Evolutionary conservation across 345 rosid genomes (phyloP).

Genomic region (Salix suchowensis): DNA sequence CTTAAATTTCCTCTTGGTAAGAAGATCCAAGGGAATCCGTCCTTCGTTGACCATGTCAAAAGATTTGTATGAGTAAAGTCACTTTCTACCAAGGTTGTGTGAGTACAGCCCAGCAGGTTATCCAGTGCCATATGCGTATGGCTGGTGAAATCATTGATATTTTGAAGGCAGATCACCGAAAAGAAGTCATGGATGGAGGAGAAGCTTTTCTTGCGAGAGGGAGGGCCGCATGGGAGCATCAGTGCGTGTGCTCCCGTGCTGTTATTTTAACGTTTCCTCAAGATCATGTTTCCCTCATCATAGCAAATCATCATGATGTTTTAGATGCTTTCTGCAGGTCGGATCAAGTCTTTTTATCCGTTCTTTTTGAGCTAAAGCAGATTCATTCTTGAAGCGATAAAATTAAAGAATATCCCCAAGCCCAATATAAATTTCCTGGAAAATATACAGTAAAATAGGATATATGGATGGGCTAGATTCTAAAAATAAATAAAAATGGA

Average conservation of each 20-base stretch:
- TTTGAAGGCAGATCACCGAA: neutral
- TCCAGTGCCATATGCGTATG: neutral
- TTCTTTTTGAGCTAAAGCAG: conserved; percentile 15
- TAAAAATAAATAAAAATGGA: no score
- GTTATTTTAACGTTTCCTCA: neutral
- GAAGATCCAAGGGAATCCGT: conserved; percentile 1
- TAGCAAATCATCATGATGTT: conserved; percentile 16
- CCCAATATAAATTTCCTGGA: no score
- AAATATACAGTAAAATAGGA: no score
- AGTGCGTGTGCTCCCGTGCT: conserved; percentile 1
- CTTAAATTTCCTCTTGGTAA: neutral
- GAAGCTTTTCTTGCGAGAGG: conserved; percentile 13
- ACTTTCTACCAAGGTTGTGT: conserved; percentile 13
- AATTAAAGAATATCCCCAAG: neutral
- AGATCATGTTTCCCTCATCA: conserved; percentile 21
- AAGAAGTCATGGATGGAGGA: neutral
- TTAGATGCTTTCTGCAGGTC: neutral
- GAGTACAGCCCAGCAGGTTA: neutral
- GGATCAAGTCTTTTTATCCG: neutral
- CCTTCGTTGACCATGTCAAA: conserved; percentile 4
- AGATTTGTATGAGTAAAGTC: conserved; percentile 4
- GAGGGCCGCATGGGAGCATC: conserved; percentile 18
- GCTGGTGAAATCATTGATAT: conserved; percentile 8
- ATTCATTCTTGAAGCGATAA: neutral
- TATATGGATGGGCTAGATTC: no score